phyloP scores from a whole-genome alignment of 768 basidiomycete genomes.

The Steccherinum ochraceum region DNA sequence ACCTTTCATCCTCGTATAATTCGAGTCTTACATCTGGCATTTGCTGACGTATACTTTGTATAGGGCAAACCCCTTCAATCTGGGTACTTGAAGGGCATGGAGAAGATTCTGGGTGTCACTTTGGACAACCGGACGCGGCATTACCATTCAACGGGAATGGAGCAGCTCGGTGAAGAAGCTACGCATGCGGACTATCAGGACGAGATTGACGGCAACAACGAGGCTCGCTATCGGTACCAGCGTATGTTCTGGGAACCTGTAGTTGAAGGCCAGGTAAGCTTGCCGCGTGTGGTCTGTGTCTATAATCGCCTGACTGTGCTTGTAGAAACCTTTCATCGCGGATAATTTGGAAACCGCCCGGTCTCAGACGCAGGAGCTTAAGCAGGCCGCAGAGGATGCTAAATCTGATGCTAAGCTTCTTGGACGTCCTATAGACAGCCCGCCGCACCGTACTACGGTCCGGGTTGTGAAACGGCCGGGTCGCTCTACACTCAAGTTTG shows the following conservation, averaged over 20 bases:
- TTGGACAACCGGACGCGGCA: constrained; percentile 5
- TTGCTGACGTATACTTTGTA: constrained; percentile 5
- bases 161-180: constrained; percentile 38
- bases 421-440: constrained; percentile 13
- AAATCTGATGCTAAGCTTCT: constrained; percentile 36
- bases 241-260: constrained; percentile 77
- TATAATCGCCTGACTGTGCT: constrained; percentile 3
- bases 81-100: constrained; percentile 80
- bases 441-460: constrained; percentile 12
- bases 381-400: constrained; percentile 25
- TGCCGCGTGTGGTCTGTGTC: background rate
- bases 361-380: constrained; percentile 29
- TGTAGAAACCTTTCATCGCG: constrained; percentile 59
- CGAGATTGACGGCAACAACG: constrained; percentile 52
- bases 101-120: constrained; percentile 61
- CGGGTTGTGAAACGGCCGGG: constrained; percentile 26
- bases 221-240: constrained; percentile 58
- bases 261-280: constrained; percentile 57
- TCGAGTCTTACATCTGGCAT: constrained; percentile 2
- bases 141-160: background rate
- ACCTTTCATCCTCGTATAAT: constrained; percentile 72
- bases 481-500: constrained; percentile 55
- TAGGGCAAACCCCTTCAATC: constrained; percentile 69
- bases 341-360: constrained; percentile 41
- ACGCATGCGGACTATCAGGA: constrained; percentile 58